phyloP scores from a whole-genome alignment of 176 grass and related monocot species.

The Zea luxurians region DNA sequence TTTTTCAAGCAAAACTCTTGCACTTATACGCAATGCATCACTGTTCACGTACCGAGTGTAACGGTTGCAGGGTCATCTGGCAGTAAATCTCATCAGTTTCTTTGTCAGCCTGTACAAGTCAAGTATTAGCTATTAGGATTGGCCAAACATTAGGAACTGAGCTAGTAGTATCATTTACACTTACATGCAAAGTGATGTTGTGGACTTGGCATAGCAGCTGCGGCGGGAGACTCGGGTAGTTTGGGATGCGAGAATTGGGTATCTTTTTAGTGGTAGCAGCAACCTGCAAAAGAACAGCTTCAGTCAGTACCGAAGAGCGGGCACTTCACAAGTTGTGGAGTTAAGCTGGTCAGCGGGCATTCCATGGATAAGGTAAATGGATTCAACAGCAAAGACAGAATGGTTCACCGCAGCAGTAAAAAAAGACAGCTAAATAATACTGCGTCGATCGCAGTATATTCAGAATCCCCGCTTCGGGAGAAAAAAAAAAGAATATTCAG shows the following conservation, averaged over 20 bases:
- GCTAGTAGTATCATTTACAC: not conserved
- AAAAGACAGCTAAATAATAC: not conserved
- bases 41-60: constrained; percentile 66
- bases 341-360: not conserved
- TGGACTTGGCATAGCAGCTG: constrained; percentile 98
- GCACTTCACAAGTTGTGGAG: not conserved
- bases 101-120: constrained; percentile 72
- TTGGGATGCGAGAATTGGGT: constrained; percentile 77
- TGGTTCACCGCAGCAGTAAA: not conserved
- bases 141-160: not conserved
- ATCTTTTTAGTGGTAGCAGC: constrained; percentile 81
- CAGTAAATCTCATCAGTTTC: constrained; percentile 96
- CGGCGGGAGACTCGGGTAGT: constrained; percentile 82
- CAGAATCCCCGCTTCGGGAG: too few species aligned
- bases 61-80: constrained; percentile 95
- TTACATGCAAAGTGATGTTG: constrained; percentile 85
- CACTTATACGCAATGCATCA: constrained; percentile 7
- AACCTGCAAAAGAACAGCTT: constrained; percentile 52
- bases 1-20: too few species aligned
- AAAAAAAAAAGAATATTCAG: too few species aligned
- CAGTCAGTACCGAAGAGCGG: not conserved
- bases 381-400: not conserved
- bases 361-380: not conserved
- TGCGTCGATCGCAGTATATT: too few species aligned
- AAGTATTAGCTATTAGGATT: not conserved